Base-by-base conservation (phyloP, 164 flowering plant genomes). In the Macadamia tetraphylla region DNA sequence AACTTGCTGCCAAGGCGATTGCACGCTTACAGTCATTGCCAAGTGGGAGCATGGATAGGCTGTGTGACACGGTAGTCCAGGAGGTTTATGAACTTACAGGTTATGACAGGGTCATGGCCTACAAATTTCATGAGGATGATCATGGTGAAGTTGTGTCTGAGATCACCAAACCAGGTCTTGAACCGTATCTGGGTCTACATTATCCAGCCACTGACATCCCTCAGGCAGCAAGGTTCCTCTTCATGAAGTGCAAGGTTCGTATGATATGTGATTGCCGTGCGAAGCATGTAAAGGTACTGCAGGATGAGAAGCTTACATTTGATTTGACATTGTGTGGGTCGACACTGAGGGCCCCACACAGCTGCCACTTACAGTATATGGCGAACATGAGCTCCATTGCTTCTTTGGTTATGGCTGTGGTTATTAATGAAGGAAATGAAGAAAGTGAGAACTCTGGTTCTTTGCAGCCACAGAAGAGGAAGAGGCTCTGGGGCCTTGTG, bases 401-500 rank as follows among this genome's bases (percentile, higher is more conserved):
- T 46, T 92, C 98, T 53, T 77, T 92, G 35, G 98, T 92, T 60
- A 88, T 92, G 94, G 90, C 98, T 8, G 94, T 92, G 73, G 88
- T 92, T 1, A 73, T 90, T 9, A 92, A 90, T 78, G 96, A 88
- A 48, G 85, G 78, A 42, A 90, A 87, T 44, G 93, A 87, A 65
- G 87, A 86, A 12, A 79, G 59, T 7, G 86, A 78, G 17, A 56
- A 62, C 65, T 66, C 85, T 48, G 75, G 67, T 60, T 31, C 86
- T 64, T 65, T 60, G 14, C 88, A 74, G 51, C 77, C 79, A 29
- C 91, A 80, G 55, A 85, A 84, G 81, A 83, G 87, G 70, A 90
- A 88, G 81, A 85, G 88, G 72, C 93, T 93, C n/a, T 93, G 98
- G 98, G 98, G 98, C 49, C 79, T 93, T 60, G 94, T 93, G 44